Conservation (phyloP, 805 yeast species). For the Sporopachydermia lactativora region DNA sequence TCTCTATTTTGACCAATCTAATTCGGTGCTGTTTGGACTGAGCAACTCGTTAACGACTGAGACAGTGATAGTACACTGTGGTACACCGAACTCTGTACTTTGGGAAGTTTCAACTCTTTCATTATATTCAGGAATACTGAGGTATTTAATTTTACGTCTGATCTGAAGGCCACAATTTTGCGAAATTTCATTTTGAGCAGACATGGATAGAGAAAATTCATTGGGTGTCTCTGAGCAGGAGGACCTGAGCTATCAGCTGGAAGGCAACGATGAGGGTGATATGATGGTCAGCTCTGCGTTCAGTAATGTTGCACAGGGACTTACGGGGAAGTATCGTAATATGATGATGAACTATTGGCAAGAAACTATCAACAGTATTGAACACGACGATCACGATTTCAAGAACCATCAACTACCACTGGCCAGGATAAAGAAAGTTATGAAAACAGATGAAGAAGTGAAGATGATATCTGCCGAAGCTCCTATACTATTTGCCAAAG, state of each 20-base stretch:
- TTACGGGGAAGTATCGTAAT: conserved; percentile 67
- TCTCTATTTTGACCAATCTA: no score
- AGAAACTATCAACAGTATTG: conserved; percentile 82
- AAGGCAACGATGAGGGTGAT: neutral
- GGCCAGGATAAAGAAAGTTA: conserved; percentile 92
- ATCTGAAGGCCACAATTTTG: no score
- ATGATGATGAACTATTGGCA: conserved; percentile 97
- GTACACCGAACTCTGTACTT: no score
- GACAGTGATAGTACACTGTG: no score
- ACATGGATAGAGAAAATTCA: neutral
- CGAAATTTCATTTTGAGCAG: no score
- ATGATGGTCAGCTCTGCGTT: conserved; percentile 47
- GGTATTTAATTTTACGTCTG: no score
- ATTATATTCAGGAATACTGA: no score
- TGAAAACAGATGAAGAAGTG: conserved; percentile 96
- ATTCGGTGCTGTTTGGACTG: no score
- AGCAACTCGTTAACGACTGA: no score
- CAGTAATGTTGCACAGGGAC: conserved; percentile 86
- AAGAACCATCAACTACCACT: conserved; percentile 89
- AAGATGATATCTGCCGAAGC: conserved; percentile 98
- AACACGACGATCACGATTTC: conserved; percentile 59
- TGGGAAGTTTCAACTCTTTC: no score
- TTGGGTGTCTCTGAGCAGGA: neutral
- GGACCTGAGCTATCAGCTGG: neutral
- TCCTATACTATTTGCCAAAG: conserved; percentile 93